phyloP scores from a whole-genome alignment of 495 filamentous ascomycete species.

The Lasiosphaeris hirsuta region DNA sequence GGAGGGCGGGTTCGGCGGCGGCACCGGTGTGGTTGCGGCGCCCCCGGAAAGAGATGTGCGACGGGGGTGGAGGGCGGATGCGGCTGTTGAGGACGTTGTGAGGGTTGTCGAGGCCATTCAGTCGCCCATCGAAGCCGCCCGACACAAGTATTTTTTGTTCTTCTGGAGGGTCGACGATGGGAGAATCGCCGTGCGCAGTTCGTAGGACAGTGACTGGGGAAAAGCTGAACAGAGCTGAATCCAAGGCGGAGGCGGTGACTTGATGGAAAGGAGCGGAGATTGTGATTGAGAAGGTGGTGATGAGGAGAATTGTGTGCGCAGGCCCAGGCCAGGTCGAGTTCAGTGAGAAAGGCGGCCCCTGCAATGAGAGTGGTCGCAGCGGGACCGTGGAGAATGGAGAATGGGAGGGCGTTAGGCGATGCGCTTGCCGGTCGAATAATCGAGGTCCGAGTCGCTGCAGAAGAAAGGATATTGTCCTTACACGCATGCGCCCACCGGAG shows the following conservation, averaged over 20 bases:
- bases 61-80: conserved; percentile 19
- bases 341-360: conserved; percentile 9
- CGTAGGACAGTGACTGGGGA: neutral
- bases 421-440: conserved; percentile 12
- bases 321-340: neutral
- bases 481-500: too few relatives aligned
- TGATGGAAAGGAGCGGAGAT: neutral
- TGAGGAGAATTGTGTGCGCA: conserved; percentile 12
- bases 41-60: conserved; percentile 35
- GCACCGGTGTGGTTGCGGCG: conserved; percentile 27
- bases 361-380: conserved; percentile 23
- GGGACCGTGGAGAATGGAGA: conserved; percentile 14
- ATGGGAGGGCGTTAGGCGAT: conserved; percentile 14
- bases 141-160: neutral
- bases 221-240: neutral
- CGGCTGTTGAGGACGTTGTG: conserved; percentile 22
- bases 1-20: conserved; percentile 12
- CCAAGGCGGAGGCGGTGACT: neutral
- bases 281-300: neutral
- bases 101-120: conserved; percentile 43
- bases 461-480: conserved; percentile 14
- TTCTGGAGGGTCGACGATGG: too few relatives aligned
- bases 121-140: conserved; percentile 10
- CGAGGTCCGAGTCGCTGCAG: conserved; percentile 16
- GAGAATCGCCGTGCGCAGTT: too few relatives aligned